Percentiles rank a stretch among this genome's conserved stretches.
These are phyloP conservation scores for Ettlia oleoabundans DNA, from an alignment of 139 green algal genomes.

Conservation along the genomic window DNA sequence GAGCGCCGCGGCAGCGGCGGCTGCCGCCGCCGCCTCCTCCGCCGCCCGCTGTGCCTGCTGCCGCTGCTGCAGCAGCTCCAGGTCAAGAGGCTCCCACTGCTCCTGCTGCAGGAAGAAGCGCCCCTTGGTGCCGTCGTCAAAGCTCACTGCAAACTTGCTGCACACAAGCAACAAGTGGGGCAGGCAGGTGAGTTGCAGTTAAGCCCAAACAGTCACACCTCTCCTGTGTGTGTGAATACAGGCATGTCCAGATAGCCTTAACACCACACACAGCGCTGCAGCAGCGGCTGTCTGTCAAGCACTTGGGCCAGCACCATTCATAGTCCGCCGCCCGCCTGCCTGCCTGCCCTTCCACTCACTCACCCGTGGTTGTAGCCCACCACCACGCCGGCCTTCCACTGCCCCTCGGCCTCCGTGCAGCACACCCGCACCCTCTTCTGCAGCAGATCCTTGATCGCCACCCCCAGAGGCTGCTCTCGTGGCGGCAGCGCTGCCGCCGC, in stretches of 20 bases:
- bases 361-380: slow-evolving; percentile 22
- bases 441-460: neutral
- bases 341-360: neutral
- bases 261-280: neutral
- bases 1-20: neutral
- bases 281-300: neutral
- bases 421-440: slow-evolving; percentile 24
- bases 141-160: slow-evolving; percentile 28
- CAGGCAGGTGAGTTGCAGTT: neutral
- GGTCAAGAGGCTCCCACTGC: slow-evolving; percentile 29
- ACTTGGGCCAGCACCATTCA: neutral
- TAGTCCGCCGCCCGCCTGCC: neutral
- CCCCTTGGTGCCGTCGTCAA: slow-evolving; percentile 16
- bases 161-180: neutral
- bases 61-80: slow-evolving; percentile 9
- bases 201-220: too few species aligned
- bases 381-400: slow-evolving; percentile 12
- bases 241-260: neutral
- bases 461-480: slow-evolving; percentile 10
- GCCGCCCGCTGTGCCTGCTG: slow-evolving; percentile 20
- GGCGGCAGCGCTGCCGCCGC: neutral
- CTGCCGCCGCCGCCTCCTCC: neutral
- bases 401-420: neutral
- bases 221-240: too few species aligned
- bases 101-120: slow-evolving; percentile 7